phyloP scores from a whole-genome alignment of 129 eudicot species.

The Ambrosia artemisiifolia region DNA sequence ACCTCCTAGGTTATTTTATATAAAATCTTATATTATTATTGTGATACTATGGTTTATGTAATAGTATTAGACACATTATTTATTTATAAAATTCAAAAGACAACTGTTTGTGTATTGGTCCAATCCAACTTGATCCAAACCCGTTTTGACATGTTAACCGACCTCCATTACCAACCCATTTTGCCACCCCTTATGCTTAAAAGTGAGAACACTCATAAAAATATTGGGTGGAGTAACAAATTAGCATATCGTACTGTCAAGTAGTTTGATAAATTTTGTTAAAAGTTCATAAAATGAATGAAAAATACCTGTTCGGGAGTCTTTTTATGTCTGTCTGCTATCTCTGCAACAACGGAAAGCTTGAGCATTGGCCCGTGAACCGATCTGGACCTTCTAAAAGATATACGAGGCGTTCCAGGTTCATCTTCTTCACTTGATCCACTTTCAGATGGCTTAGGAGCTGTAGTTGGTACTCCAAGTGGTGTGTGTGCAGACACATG shows the following conservation, averaged over 20 bases:
- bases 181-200: too few relatives aligned
- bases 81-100: background rate
- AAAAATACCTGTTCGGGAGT: conserved; percentile 57
- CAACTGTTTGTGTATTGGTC: background rate
- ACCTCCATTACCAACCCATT: background rate
- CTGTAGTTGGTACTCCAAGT: conserved; percentile 51
- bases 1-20: background rate
- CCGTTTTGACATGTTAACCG: background rate
- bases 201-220: too few relatives aligned
- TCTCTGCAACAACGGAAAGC: conserved; percentile 55
- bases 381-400: conserved; percentile 59
- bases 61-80: background rate
- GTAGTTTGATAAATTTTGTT: background rate
- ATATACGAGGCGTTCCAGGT: conserved; percentile 61
- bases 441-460: conserved; percentile 52
- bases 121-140: background rate
- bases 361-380: conserved; percentile 62
- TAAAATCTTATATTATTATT: background rate
- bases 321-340: conserved; percentile 57
- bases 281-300: background rate
- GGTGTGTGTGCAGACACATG: conserved; percentile 69
- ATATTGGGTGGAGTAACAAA: too few relatives aligned
- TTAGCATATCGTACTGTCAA: background rate
- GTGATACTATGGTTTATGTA: background rate
- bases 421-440: conserved; percentile 70